Base-by-base conservation (phyloP, 2,329 filamentous ascomycete genomes). In the Leptosphaerulina australis region DNA sequence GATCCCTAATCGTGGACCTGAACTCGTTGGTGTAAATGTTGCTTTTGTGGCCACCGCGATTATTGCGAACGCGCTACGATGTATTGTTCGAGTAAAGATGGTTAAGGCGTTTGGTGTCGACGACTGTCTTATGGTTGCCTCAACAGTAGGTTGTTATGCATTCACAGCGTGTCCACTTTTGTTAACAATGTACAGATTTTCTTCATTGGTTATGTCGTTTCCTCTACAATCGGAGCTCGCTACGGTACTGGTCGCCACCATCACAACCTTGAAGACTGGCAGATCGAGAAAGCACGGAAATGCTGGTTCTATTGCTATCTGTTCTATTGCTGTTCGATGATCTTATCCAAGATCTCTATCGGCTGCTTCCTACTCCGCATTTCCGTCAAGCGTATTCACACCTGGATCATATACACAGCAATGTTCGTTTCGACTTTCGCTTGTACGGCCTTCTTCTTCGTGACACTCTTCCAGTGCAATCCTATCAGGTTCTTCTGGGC, bases 401-500 rank as follows among this genome's bases (percentile, higher is more conserved):
- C 61, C 24, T 70, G 58, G 59, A 70, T 76, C 48, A 71, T 78
- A 48, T 71, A 69, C 44, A 24, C 60, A 2, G 69, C 75, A 24
- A 76, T 76, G 59, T 30, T 56, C n/a, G 53, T 69, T 5, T 68
- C 69, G 2, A 57, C 67, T 7, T 44, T 70, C 5, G 78, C 76
- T 59, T 68, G 70, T 21, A 45, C 62, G 9, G 57, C 66, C 22
- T 75, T 74, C 56, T 78, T 79, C 66, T 76, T 81, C 56, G 63
- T 81, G 47, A 73, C 77, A 14, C 53, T 79, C 0, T 77, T 83
- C 41, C 80, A 82, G 55, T 83, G 81, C 67, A 64, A 64, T 0
- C 81, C 81, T 0, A 58, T 77, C 1, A 73, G 70, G 1, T 79
- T 74, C 55, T 82, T 82, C 59, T 83, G 80, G 78, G 62, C 70